Conservation (phyloP, 163 green algal genomes). For the Picocystis sp. region DNA sequence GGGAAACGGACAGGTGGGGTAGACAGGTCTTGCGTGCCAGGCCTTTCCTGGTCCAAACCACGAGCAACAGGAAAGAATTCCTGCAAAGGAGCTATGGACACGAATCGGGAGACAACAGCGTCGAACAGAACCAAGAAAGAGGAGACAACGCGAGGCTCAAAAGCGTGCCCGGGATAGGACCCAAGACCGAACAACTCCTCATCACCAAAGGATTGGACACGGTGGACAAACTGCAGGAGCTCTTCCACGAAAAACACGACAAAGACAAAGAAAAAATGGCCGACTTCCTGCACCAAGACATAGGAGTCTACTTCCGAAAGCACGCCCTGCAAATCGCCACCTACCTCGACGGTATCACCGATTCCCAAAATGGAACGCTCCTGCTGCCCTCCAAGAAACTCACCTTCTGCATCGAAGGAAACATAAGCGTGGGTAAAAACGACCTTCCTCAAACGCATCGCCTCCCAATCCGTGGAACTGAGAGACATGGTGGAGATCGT, state of each 20-base stretch:
- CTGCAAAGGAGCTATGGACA: too few species aligned
- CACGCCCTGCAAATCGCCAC: not conserved
- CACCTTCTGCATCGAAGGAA: constrained; percentile 89
- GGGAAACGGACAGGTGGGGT: too few species aligned
- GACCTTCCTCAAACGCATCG: constrained; percentile 68
- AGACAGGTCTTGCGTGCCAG: too few species aligned
- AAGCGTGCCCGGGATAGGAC: constrained; percentile 1
- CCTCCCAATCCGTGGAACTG: constrained; percentile 18
- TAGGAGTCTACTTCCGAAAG: not conserved
- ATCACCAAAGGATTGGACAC: not conserved
- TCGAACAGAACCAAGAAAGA: too few species aligned
- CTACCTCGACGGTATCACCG: not conserved
- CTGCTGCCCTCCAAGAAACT: constrained; percentile 19
- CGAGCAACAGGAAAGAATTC: too few species aligned
- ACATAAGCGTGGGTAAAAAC: constrained; percentile 89
- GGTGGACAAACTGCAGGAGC: not conserved
- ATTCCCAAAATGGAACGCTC: not conserved
- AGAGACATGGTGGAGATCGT: constrained; percentile 54
- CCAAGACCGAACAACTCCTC: not conserved
- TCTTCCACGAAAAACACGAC: constrained; percentile 1
- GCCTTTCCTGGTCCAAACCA: too few species aligned
- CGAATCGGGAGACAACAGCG: too few species aligned
- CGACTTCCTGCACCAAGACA: not conserved
- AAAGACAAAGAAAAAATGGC: constrained; percentile 1
- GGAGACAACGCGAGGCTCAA: not conserved